Conservation (phyloP, 768 basidiomycete genomes). For the Podaxis sp. region DNA sequence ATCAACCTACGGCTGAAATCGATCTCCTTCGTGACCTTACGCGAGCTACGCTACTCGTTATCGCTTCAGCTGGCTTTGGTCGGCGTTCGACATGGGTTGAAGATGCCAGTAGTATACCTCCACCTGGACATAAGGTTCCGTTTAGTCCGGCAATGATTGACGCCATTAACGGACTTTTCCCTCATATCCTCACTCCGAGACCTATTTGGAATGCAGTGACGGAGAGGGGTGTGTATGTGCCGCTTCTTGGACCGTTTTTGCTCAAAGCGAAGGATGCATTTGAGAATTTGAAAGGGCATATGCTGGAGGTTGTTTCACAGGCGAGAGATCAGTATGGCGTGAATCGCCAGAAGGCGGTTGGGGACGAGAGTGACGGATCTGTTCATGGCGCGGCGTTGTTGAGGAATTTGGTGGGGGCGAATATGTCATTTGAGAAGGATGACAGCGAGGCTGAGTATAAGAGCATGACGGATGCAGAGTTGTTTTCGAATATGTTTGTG, state of each 20-base stretch:
- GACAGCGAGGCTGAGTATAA: conserved; percentile 17
- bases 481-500: conserved; percentile 47
- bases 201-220: conserved; percentile 28
- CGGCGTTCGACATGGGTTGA: conserved; percentile 27
- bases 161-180: conserved; percentile 24
- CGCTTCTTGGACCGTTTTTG: conserved; percentile 28
- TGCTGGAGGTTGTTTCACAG: conserved; percentile 34
- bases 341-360: not conserved
- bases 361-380: conserved; percentile 17
- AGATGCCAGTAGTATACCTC: conserved; percentile 21
- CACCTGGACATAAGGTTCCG: conserved; percentile 27
- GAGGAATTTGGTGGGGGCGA: conserved; percentile 42
- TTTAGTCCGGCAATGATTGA: conserved; percentile 30
- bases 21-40: conserved; percentile 22
- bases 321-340: conserved; percentile 29
- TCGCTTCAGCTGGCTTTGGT: conserved; percentile 39
- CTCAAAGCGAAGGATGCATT: conserved; percentile 26
- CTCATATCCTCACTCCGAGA: conserved; percentile 27
- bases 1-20: conserved; percentile 9
- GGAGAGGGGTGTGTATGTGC: conserved; percentile 23
- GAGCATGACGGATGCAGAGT: conserved; percentile 37
- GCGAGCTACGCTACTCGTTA: conserved; percentile 33
- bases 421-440: conserved; percentile 30
- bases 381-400: conserved; percentile 33
- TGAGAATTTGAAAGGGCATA: conserved; percentile 32